Conservation (phyloP, 208 protist genomes). For the Phytomonas francai region DNA sequence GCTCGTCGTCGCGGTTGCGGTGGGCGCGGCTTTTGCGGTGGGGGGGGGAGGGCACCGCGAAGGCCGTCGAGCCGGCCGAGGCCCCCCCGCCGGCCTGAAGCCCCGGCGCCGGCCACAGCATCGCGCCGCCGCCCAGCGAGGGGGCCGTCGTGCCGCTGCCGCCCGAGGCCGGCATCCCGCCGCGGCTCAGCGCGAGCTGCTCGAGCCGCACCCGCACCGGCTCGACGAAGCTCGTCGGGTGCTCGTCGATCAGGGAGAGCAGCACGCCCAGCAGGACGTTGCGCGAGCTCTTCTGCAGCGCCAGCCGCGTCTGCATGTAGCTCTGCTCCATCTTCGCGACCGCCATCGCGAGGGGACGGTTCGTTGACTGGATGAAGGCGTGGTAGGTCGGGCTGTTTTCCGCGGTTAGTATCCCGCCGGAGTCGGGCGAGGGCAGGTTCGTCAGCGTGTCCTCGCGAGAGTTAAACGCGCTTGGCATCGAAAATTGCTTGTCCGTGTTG, state of each 20-base stretch:
- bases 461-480: constrained; percentile 12
- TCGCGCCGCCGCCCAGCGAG: constrained; percentile 25
- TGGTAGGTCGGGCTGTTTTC: constrained; percentile 18
- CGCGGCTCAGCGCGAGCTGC: constrained; percentile 26
- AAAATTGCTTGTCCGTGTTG: constrained; percentile 1
- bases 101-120: constrained; percentile 30
- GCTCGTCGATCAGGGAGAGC: constrained; percentile 66
- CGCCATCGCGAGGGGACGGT: constrained; percentile 32
- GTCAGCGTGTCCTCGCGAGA: background rate
- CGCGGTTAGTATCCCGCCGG: constrained; percentile 4
- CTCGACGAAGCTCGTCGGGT: constrained; percentile 32
- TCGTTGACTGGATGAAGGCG: constrained; percentile 26
- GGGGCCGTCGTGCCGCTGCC: constrained; percentile 15
- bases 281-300: constrained; percentile 54
- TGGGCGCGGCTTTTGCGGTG: constrained; percentile 36
- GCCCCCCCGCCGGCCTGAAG: constrained; percentile 10
- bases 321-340: constrained; percentile 54
- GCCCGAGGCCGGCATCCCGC: background rate
- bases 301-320: constrained; percentile 36
- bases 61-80: background rate
- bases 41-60: constrained; percentile 12
- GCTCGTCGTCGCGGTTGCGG: constrained; percentile 67
- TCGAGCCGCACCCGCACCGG: constrained; percentile 54
- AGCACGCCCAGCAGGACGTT: constrained; percentile 50
- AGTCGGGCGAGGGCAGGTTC: background rate